Evolutionary conservation across 2,329 filamentous ascomycete genomes (phyloP).

Genomic region (Ceratocystis harringtonii): DNA sequence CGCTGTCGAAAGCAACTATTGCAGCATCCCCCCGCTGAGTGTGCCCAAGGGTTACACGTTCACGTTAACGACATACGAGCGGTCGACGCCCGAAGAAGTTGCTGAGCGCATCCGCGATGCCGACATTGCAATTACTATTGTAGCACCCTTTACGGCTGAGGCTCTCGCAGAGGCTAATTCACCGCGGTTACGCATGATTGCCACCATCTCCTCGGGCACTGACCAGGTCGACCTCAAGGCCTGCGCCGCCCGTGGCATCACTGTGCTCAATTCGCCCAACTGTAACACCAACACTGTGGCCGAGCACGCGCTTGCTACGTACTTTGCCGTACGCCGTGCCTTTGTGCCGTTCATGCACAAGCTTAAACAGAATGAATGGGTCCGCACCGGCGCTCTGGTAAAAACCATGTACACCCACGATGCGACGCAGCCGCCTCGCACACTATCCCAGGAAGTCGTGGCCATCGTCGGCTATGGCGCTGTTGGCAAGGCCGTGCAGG

Average conservation of each 20-base stretch:
- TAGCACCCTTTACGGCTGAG: constrained; percentile 19
- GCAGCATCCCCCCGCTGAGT: constrained; percentile 11
- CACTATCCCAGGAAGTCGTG: constrained; percentile 8
- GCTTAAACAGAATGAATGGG: background rate
- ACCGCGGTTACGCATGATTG: constrained; percentile 20
- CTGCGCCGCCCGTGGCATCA: constrained; percentile 57
- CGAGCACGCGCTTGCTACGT: constrained; percentile 60
- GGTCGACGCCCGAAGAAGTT: background rate
- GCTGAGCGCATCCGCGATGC: constrained; percentile 20
- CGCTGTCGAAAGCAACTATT: constrained; percentile 13
- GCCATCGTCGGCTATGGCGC: constrained; percentile 12
- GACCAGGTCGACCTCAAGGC: constrained; percentile 67
- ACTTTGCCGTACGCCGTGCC: constrained; percentile 39
- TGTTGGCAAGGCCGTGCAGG: constrained; percentile 6
- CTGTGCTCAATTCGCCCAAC: constrained; percentile 65
- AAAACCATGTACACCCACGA: background rate
- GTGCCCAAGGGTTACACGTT: constrained; percentile 14
- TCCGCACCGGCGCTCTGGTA: constrained; percentile 4
- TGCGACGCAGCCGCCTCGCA: constrained; percentile 1
- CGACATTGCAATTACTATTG: constrained; percentile 21
- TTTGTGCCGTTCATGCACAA: constrained; percentile 5
- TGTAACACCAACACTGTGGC: constrained; percentile 72
- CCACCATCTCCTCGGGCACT: constrained; percentile 43
- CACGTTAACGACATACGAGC: constrained; percentile 10
- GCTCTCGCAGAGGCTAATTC: constrained; percentile 15